Evolutionary conservation across 805 yeast genomes (phyloP).

Genomic region (Zygoascus bituminiphila): DNA sequence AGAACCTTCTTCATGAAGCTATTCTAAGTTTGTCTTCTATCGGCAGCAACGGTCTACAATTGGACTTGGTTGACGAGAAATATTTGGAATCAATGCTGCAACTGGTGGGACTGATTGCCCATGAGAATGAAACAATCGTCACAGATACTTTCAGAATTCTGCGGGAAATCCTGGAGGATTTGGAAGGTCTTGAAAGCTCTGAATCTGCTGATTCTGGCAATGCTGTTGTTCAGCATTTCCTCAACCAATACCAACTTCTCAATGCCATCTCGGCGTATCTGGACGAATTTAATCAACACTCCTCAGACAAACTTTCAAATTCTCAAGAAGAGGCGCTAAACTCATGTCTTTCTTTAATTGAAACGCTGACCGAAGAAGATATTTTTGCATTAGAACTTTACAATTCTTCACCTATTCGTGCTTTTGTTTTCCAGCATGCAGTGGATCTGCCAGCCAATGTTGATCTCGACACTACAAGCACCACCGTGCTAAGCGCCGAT

Average conservation of each 20-base stretch:
- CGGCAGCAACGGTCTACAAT: constrained; percentile 4
- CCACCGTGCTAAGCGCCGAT: not conserved
- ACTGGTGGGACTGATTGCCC: constrained; percentile 11
- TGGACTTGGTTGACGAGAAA: constrained; percentile 8
- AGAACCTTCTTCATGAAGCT: constrained; percentile 15
- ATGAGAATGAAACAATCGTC: constrained; percentile 17
- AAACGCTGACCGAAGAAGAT: not conserved
- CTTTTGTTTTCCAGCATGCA: not conserved
- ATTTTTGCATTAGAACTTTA: not conserved
- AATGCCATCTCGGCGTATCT: not conserved
- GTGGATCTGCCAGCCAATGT: not conserved
- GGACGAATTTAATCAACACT: not conserved
- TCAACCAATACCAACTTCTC: not conserved
- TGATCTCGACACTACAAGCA: not conserved
- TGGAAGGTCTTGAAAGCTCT: not conserved
- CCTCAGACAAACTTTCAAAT: not conserved
- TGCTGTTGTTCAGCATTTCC: not conserved
- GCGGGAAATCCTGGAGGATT: constrained; percentile 11
- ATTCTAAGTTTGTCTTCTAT: constrained; percentile 15
- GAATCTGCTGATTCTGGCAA: not conserved
- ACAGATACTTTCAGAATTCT: constrained; percentile 7
- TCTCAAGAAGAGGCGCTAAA: not conserved
- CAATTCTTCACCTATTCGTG: not conserved
- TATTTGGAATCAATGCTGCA: constrained; percentile 5
- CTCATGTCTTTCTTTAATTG: not conserved